These are phyloP conservation scores for Avena insularis DNA, from an alignment of 176 grass and related monocot genomes.

Conservation along the genomic window DNA sequence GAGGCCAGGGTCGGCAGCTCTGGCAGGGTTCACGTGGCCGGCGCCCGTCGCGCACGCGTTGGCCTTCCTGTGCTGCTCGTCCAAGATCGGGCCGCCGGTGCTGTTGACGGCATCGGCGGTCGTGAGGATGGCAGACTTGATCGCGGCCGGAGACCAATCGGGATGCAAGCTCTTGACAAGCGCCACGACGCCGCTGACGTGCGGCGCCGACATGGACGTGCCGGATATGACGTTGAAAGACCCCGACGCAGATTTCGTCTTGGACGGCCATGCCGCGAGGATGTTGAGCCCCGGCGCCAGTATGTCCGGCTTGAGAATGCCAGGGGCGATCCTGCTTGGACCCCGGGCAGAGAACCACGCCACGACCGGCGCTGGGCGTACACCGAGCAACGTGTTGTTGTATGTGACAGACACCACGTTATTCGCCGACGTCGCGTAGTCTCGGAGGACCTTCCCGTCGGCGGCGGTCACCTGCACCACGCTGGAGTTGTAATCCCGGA, in stretches of 20 bases:
- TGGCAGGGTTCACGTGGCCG: background rate
- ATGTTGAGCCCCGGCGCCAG: conserved; percentile 1
- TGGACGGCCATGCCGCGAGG: background rate
- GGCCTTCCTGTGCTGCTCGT: background rate
- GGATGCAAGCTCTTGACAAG: background rate
- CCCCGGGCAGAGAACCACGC: background rate
- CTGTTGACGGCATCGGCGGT: background rate
- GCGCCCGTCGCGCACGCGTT: background rate
- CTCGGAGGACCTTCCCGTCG: background rate
- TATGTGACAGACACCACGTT: background rate
- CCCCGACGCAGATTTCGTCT: background rate
- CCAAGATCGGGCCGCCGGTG: background rate
- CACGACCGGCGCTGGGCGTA: background rate
- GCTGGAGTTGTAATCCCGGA: background rate
- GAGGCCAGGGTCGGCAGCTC: background rate
- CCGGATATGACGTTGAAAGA: background rate
- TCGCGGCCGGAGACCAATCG: background rate
- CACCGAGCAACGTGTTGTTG: background rate
- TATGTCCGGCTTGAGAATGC: background rate
- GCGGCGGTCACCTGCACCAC: background rate
- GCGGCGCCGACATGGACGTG: conserved; percentile 3
- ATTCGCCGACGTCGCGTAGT: background rate
- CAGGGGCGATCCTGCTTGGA: background rate
- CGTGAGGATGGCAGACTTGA: background rate
- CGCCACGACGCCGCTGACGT: background rate